Conservation (phyloP, 2,329 filamentous ascomycete genomes). For the Penicillium sp. region DNA sequence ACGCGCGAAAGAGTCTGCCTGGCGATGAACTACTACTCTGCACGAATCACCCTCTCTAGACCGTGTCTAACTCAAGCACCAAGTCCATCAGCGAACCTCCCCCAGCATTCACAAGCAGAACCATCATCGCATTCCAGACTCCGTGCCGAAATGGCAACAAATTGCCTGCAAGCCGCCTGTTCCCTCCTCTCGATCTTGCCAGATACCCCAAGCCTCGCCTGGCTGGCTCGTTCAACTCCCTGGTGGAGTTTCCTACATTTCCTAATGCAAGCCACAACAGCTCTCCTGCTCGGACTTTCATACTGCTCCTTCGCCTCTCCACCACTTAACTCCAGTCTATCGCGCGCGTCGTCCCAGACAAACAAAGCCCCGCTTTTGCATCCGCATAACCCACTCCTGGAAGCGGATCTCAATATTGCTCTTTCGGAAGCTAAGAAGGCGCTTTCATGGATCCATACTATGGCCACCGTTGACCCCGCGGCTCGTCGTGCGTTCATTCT, state of each 20-base stretch:
- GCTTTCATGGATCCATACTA: conserved; percentile 42
- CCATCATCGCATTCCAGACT: conserved; percentile 7
- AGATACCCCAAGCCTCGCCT: conserved; percentile 36
- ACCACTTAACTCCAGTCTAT: background rate
- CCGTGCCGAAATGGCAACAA: conserved; percentile 32
- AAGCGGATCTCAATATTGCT: conserved; percentile 28
- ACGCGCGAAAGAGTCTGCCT: conserved; percentile 40
- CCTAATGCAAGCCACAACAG: conserved; percentile 48
- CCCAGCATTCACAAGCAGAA: background rate
- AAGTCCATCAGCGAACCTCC: background rate
- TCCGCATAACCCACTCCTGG: conserved; percentile 16
- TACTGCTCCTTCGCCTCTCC: conserved; percentile 13
- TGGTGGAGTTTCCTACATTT: conserved; percentile 51
- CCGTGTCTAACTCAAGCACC: conserved; percentile 46
- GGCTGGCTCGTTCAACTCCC: conserved; percentile 40
- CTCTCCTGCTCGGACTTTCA: conserved; percentile 45
- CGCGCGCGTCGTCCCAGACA: conserved; percentile 24
- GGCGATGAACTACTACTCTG: conserved; percentile 47
- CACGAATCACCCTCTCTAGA: conserved; percentile 45
- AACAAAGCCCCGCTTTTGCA: background rate
- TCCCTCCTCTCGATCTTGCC: conserved; percentile 44
- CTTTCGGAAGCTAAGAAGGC: conserved; percentile 40
- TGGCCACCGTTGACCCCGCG: conserved; percentile 35
- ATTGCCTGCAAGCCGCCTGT: conserved; percentile 45
- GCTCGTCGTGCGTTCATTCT: conserved; percentile 41